Base-by-base conservation (phyloP, 768 basidiomycete species). In the Kwoniella bestiolae region DNA sequence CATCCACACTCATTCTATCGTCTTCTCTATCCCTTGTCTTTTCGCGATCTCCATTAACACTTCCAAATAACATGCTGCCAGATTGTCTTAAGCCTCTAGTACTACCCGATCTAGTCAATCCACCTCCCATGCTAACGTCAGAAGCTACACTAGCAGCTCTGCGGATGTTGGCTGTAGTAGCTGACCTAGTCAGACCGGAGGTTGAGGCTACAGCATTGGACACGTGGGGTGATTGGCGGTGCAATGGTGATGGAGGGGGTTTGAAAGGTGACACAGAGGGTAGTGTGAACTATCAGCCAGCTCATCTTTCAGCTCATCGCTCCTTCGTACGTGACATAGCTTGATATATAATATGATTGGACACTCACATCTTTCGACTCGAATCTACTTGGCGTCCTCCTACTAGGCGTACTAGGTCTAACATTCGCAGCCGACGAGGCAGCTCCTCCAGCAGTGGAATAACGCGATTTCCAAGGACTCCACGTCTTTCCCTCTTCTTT, bases 1-100 rank as follows among this genome's bases (percentile, higher is more conserved):
- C 71, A 62, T 73, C 69, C 0, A 73, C 60, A 50, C 74, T 77
- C 76, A 75, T 77, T 28, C 61, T 38, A 5, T 76, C 72, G 14
- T 66, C 70, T 6, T 69, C 62, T n/a, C 44, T 46, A 3, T 73
- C 69, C 6, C 61, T 63, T n/a, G n/a, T n/a, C n/a, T n/a, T n/a
- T 14, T 69, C 57, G 9, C 28, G 11, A 53, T 66, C 65, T 25
- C 68, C 71, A n/a, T 52, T 56, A n/a, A 56, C 67, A 7, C 65
- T 64, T 26, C 68, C 64, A 32, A 74, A 71, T 25, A 74, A 31
- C 73, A 74, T 69, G 6, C 67, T 66, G 5, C 67, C 56, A 44
- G 66, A 63, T 32, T 60, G 59, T 12, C 68, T 56, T 5, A 66
- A 26, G 4, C 68, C 60, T 14, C 50, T 49, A 7, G 47, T 53